phyloP scores from a whole-genome alignment of 1,139 yeast genomes.

The Magnusiomyces fungicola region DNA sequence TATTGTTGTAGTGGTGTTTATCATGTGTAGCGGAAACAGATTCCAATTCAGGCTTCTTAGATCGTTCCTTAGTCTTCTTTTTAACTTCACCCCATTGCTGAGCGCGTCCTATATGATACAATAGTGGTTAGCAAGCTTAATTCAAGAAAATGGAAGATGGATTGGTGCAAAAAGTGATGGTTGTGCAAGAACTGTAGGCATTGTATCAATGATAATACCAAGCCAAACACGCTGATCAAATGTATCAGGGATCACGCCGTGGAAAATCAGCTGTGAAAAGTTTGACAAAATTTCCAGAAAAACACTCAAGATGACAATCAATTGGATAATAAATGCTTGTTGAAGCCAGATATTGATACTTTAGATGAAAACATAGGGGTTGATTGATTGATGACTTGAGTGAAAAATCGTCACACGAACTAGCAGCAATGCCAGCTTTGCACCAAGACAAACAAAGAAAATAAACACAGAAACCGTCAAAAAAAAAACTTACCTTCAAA shows the following conservation, averaged over 20 bases:
- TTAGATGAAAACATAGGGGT: neutral
- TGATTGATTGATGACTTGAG: neutral
- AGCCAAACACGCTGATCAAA: no score
- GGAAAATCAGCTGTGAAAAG: no score
- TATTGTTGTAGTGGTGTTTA: constrained; percentile 6
- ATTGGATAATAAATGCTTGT: constrained; percentile 4
- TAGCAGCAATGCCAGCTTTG: constrained; percentile 53
- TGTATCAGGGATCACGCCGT: no score
- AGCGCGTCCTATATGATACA: constrained; percentile 31
- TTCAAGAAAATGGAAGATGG: neutral
- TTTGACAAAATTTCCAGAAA: no score
- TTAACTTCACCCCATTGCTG: constrained; percentile 58
- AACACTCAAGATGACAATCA: neutral
- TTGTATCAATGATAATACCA: no score
- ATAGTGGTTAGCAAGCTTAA: neutral
- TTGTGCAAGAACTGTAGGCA: neutral
- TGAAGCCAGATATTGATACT: neutral
- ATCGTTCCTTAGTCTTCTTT: constrained; percentile 45
- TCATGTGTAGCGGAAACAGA: constrained; percentile 10
- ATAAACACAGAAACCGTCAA: neutral
- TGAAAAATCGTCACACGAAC: constrained; percentile 30
- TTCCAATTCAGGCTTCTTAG: constrained; percentile 24
- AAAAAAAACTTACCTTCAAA: constrained; percentile 51
- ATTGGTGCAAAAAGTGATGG: neutral
- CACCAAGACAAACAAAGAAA: constrained; percentile 32